phyloP scores from a whole-genome alignment of 116 monocot genomes.

The Posidonia oceanica region DNA sequence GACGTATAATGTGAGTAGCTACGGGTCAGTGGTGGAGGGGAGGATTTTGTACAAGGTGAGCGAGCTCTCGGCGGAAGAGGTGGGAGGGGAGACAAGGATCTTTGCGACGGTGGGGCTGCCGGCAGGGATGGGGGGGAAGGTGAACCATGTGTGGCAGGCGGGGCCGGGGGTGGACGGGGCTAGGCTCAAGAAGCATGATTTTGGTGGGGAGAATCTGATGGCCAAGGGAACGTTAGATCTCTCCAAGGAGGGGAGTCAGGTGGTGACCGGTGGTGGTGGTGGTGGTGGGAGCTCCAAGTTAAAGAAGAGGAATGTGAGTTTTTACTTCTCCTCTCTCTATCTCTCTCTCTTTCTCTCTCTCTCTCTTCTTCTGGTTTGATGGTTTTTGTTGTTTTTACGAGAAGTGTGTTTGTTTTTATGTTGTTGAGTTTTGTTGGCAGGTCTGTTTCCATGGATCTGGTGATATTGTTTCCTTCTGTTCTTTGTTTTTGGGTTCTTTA shows the following conservation, averaged over 20 bases:
- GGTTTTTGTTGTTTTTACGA: not conserved
- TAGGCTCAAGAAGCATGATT: constrained; percentile 26
- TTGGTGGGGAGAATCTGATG: constrained; percentile 27
- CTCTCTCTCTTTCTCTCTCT: not conserved
- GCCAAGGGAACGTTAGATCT: constrained; percentile 32
- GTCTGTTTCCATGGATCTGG: no score
- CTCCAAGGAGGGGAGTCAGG: constrained; percentile 8
- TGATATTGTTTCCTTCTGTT: no score
- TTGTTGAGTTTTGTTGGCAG: no score
- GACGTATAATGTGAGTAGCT: constrained; percentile 32
- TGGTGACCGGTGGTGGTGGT: not conserved
- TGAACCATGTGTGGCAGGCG: constrained; percentile 71
- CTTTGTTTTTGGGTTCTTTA: no score
- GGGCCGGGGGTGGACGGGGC: constrained; percentile 26
- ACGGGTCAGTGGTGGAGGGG: constrained; percentile 16
- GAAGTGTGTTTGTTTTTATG: no score
- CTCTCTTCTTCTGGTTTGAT: not conserved
- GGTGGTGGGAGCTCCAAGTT: not conserved
- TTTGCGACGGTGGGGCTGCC: constrained; percentile 37
- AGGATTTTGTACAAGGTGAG: constrained; percentile 31
- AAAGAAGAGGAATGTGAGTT: constrained; percentile 10
- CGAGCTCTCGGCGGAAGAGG: constrained; percentile 50
- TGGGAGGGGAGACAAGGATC: constrained; percentile 30
- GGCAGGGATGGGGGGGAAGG: constrained; percentile 12
- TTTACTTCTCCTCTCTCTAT: not conserved